Percentiles rank a stretch among this genome's conserved stretches.
Evolutionary conservation across 495 filamentous ascomycete genomes (phyloP).

Genomic region (Massariosphaeria phaeospora): DNA sequence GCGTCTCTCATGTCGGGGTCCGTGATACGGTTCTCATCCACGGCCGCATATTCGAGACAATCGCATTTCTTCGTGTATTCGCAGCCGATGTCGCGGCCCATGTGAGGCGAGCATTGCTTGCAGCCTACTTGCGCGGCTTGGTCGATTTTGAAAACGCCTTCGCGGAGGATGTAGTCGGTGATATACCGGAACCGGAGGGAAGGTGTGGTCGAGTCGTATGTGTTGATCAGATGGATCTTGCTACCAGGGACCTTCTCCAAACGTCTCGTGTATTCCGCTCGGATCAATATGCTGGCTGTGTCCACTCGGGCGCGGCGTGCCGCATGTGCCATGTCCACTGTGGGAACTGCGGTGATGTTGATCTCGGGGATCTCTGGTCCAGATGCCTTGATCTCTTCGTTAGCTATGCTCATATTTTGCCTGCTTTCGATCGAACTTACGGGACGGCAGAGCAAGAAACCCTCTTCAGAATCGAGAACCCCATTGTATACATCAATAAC

Average conservation of each 20-base stretch:
- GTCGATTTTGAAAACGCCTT: constrained; percentile 36
- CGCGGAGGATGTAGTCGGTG: constrained; percentile 31
- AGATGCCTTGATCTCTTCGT: constrained; percentile 1
- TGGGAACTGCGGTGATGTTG: constrained; percentile 33
- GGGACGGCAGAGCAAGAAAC: constrained; percentile 29
- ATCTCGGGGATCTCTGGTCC: constrained; percentile 9
- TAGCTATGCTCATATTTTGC: neutral
- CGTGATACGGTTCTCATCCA: constrained; percentile 33
- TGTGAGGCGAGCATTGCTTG: constrained; percentile 36
- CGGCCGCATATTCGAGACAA: constrained; percentile 42
- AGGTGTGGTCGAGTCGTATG: constrained; percentile 34
- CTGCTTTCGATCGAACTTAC: constrained; percentile 21
- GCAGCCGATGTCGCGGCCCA: constrained; percentile 41
- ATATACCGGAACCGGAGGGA: constrained; percentile 41
- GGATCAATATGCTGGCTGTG: constrained; percentile 30
- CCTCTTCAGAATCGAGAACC: constrained; percentile 31
- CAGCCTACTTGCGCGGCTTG: constrained; percentile 36
- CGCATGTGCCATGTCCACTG: constrained; percentile 30
- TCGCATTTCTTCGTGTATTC: constrained; percentile 39
- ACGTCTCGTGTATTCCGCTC: constrained; percentile 31
- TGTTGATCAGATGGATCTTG: constrained; percentile 32
- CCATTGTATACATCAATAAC: constrained; percentile 35
- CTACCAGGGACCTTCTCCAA: constrained; percentile 27
- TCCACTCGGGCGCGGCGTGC: constrained; percentile 20
- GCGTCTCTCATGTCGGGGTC: neutral